Conservation (phyloP, 352 stramenopile genomes). For the Globisporangium acanthophoron region DNA sequence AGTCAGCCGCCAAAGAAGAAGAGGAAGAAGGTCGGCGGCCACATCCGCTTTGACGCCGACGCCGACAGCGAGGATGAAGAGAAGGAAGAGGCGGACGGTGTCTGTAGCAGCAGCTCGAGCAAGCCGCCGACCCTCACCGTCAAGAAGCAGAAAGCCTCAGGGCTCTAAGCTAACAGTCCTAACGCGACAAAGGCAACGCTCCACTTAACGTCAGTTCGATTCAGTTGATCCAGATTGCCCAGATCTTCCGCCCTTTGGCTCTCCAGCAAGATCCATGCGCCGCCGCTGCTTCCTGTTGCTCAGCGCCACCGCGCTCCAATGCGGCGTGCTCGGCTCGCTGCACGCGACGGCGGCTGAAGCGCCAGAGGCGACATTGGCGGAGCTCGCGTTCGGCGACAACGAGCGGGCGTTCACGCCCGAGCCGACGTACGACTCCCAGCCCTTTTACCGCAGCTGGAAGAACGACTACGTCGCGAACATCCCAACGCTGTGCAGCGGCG, state of each 20-base stretch:
- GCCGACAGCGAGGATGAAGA: conserved; percentile 11
- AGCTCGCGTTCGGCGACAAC: not conserved
- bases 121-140: not conserved
- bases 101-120: too few relatives aligned
- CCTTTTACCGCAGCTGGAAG: conserved; percentile 1
- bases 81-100: conserved; percentile 10
- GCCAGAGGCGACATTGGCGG: not conserved
- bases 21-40: conserved; percentile 17
- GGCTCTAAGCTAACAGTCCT: too few relatives aligned
- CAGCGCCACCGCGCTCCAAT: not conserved
- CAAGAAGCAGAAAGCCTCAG: conserved; percentile 7
- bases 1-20: conserved; percentile 9
- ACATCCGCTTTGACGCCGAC: conserved; percentile 39
- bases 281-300: not conserved
- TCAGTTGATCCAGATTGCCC: too few relatives aligned
- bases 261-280: not conserved
- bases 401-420: conserved; percentile 2
- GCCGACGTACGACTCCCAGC: not conserved
- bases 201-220: too few relatives aligned
- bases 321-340: not conserved
- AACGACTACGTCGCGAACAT: conserved; percentile 4
- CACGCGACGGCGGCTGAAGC: not conserved
- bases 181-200: too few relatives aligned
- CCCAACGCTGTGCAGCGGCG: conserved; percentile 1
- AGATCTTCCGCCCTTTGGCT: too few relatives aligned